Percentiles rank a stretch among this genome's conserved stretches.
phyloP scores from a whole-genome alignment of 2,329 filamentous ascomycete species.

The Massarina eburnea region DNA sequence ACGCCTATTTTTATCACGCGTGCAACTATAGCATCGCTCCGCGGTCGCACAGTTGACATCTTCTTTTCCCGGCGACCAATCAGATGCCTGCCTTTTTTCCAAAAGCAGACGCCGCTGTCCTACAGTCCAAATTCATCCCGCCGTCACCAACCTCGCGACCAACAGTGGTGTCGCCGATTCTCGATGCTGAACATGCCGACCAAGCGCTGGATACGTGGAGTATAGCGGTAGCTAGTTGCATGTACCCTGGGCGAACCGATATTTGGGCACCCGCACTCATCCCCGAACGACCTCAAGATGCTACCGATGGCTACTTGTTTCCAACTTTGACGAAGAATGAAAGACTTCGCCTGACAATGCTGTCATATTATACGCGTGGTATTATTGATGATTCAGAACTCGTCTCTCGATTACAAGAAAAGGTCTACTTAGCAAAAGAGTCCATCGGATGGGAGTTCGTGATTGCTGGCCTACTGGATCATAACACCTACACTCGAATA shows the following conservation, averaged over 20 bases:
- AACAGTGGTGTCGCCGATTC: constrained; percentile 21
- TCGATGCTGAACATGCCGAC: constrained; percentile 23
- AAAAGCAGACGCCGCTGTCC: constrained; percentile 27
- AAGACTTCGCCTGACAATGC: constrained; percentile 40
- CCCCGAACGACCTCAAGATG: constrained; percentile 17
- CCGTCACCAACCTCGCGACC: constrained; percentile 20
- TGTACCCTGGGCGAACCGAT: constrained; percentile 20
- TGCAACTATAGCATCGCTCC: too few relatives aligned
- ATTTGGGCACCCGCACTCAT: constrained; percentile 18
- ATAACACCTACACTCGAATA: constrained; percentile 48
- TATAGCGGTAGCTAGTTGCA: constrained; percentile 10
- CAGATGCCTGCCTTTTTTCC: too few relatives aligned
- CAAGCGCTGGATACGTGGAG: constrained; percentile 21
- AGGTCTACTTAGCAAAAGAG: constrained; percentile 45
- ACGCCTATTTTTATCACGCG: too few relatives aligned
- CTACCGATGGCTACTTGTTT: constrained; percentile 36
- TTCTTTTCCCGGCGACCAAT: too few relatives aligned
- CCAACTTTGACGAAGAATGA: constrained; percentile 42
- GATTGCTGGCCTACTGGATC: constrained; percentile 49
- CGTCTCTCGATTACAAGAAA: constrained; percentile 47
- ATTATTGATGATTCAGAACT: constrained; percentile 46
- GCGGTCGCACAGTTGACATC: too few relatives aligned
- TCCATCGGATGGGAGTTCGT: constrained; percentile 51
- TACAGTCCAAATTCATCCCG: constrained; percentile 19
- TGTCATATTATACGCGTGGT: constrained; percentile 50